Evolutionary conservation across 2,329 filamentous ascomycete genomes (phyloP), one percentile per base, ranked within the genome.

Genomic region (Trichoderma afroharzianum): DNA sequence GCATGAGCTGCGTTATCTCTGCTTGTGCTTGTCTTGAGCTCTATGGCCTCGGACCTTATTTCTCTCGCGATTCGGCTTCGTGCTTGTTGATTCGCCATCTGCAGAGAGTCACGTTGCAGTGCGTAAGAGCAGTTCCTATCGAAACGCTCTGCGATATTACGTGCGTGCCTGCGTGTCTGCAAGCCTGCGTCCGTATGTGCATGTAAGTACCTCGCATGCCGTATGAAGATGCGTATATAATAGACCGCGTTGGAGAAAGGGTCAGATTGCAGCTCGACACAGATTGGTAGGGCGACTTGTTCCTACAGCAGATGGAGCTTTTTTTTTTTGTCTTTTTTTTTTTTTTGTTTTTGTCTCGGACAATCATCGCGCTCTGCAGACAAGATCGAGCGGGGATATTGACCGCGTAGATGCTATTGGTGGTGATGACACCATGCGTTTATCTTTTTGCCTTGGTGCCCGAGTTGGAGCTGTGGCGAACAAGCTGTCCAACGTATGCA

Each of bases 181-280:
- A 69, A n/a, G 66, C 12, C 57, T 61, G 66, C 66, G 66, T 69
- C 66, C 66, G 66, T 39, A 53, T 36, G 55, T 43, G 50, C 50
- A 32, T 68, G 53, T 32, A 32, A 26, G 47, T 55, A 32, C 28
- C 30, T 47, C 21, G 47, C 47, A 66, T 39, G 36, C 59, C 33
- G 59, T 43, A 32, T 32, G 43, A 50, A 43, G 15, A n/a, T 68
- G 53, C 53, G 50, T 59, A 47, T 24, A 39, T 58, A 61, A 28
- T 69, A 30, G 66, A 50, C 66, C 57, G 9, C 39, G 39, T 36
- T 14, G 21, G 28, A 36, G 28, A 36, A 26, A 4, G 36, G 47
- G 26, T 28, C 50, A 7, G 66, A 15, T 32, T 53, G 30, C 66
- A 53, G 21, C 55, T 69, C 43, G 57, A 28, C 12, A 32, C 39